Evolutionary conservation across 129 eudicot genomes (phyloP).

Genomic region (Saposhnikovia divaricata): DNA sequence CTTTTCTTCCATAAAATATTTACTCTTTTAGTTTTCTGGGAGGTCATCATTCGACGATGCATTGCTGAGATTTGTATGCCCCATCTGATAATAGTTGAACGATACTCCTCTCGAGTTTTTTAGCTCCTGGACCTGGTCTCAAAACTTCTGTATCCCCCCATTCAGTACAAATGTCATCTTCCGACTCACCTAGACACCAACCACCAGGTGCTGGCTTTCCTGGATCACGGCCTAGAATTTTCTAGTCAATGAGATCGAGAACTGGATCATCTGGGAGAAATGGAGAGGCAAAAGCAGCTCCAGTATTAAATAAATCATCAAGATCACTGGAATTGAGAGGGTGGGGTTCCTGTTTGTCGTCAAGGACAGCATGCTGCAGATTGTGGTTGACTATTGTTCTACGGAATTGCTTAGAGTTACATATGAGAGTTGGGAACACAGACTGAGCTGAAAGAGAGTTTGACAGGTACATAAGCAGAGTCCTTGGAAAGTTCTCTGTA

Average conservation of each 20-base stretch:
- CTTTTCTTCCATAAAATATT: neutral
- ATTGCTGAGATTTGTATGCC: conserved; percentile 41
- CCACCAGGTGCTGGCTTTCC: conserved; percentile 84
- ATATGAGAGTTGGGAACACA: conserved; percentile 68
- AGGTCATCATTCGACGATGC: conserved; percentile 40
- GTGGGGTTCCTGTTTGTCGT: conserved; percentile 34
- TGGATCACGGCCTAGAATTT: conserved; percentile 42
- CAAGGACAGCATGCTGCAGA: conserved; percentile 41
- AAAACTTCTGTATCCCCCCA: conserved; percentile 97
- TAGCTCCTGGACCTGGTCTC: conserved; percentile 78
- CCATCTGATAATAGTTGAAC: conserved; percentile 49
- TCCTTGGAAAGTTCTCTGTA: conserved; percentile 80
- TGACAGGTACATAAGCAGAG: conserved; percentile 79
- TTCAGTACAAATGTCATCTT: conserved; percentile 33
- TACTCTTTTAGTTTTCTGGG: neutral
- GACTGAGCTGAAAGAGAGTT: conserved; percentile 67
- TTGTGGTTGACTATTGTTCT: conserved; percentile 63
- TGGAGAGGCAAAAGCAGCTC: conserved; percentile 81
- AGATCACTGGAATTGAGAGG: conserved; percentile 44
- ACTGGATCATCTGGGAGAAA: conserved; percentile 51
- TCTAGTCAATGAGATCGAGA: conserved; percentile 70
- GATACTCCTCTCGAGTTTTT: conserved; percentile 49
- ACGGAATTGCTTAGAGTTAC: conserved; percentile 63
- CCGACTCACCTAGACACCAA: conserved; percentile 80
- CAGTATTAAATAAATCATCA: conserved; percentile 42